A percentile compares a stretch with the other conserved stretches of the same genome.
Conservation (phyloP, 805 yeast genomes). For the Nematodospora valgi region DNA sequence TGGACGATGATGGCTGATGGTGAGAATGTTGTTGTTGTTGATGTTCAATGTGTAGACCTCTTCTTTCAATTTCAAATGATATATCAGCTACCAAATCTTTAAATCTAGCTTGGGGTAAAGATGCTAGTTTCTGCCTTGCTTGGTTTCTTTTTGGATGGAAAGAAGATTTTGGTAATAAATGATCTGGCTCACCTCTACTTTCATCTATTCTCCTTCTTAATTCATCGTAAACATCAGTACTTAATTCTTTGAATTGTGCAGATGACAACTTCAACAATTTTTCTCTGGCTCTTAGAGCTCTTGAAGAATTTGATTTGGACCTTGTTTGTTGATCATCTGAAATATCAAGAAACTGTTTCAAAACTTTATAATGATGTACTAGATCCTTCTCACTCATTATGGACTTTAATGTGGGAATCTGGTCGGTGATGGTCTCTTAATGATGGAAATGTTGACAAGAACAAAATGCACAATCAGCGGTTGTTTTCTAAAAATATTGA, state of each 20-base stretch:
- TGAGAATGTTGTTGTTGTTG: slow-evolving; percentile 1
- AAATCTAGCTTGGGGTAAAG: slow-evolving; percentile 77
- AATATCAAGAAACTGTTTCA: slow-evolving; percentile 48
- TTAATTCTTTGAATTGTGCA: slow-evolving; percentile 82
- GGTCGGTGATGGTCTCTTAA: too few species aligned
- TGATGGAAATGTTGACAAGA: too few species aligned
- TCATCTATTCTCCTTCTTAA: slow-evolving; percentile 72
- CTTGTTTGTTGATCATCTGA: slow-evolving; percentile 44
- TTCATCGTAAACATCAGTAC: slow-evolving; percentile 95
- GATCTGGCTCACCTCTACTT: slow-evolving; percentile 55
- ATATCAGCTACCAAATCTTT: slow-evolving; percentile 90
- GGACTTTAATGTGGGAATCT: background rate
- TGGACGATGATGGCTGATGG: background rate
- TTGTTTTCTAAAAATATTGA: too few species aligned
- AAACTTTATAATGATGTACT: slow-evolving; percentile 45
- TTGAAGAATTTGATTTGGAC: slow-evolving; percentile 39
- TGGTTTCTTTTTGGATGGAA: slow-evolving; percentile 95
- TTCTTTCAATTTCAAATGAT: slow-evolving; percentile 77
- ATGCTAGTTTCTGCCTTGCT: slow-evolving; percentile 87
- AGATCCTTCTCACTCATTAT: slow-evolving; percentile 31
- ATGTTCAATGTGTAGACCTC: slow-evolving; percentile 47
- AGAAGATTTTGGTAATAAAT: slow-evolving; percentile 61
- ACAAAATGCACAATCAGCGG: too few species aligned
- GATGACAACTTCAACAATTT: slow-evolving; percentile 76
- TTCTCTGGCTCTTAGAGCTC: slow-evolving; percentile 81